Evolutionary conservation across 169 alveolate genomes (phyloP).

Genomic region (Cryptosporidium bovis): DNA sequence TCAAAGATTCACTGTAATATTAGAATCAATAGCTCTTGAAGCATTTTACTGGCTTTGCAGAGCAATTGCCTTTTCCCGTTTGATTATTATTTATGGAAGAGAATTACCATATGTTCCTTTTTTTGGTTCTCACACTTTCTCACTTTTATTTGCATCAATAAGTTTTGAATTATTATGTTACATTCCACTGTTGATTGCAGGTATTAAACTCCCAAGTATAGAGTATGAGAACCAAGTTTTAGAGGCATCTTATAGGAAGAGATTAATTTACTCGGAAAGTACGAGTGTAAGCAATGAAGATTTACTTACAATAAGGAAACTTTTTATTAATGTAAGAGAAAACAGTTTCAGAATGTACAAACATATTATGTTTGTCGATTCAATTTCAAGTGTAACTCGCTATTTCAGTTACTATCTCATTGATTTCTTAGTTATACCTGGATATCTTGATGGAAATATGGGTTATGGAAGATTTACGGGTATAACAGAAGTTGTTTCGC

Average conservation of each 20-base stretch:
- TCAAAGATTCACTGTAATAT: slow-evolving; percentile 30
- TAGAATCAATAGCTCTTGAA: slow-evolving; percentile 53
- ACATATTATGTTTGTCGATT: slow-evolving; percentile 69
- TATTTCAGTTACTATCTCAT: slow-evolving; percentile 32
- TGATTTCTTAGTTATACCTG: slow-evolving; percentile 37
- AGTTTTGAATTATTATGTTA: slow-evolving; percentile 34
- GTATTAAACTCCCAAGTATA: slow-evolving; percentile 46
- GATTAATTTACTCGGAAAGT: slow-evolving; percentile 27
- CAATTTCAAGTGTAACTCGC: slow-evolving; percentile 43
- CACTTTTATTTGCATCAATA: slow-evolving; percentile 54
- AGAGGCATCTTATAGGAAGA: slow-evolving; percentile 71
- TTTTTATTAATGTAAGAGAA: slow-evolving; percentile 32
- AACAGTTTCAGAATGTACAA: slow-evolving; percentile 49
- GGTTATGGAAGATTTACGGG: slow-evolving; percentile 69
- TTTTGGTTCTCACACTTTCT: slow-evolving; percentile 64
- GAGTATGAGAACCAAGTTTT: slow-evolving; percentile 70
- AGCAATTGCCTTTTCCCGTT: slow-evolving; percentile 40
- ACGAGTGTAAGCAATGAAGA: slow-evolving; percentile 1
- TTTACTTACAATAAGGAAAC: slow-evolving; percentile 31
- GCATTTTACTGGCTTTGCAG: slow-evolving; percentile 30
- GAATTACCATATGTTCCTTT: slow-evolving; percentile 52
- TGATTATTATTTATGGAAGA: slow-evolving; percentile 45
- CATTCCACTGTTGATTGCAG: slow-evolving; percentile 54
- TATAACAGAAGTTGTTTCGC: slow-evolving; percentile 19
- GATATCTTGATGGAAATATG: slow-evolving; percentile 26